These are phyloP conservation scores for Graphilbum sp. DNA, from an alignment of 2,329 filamentous ascomycete species.

Conservation along the genomic window DNA sequence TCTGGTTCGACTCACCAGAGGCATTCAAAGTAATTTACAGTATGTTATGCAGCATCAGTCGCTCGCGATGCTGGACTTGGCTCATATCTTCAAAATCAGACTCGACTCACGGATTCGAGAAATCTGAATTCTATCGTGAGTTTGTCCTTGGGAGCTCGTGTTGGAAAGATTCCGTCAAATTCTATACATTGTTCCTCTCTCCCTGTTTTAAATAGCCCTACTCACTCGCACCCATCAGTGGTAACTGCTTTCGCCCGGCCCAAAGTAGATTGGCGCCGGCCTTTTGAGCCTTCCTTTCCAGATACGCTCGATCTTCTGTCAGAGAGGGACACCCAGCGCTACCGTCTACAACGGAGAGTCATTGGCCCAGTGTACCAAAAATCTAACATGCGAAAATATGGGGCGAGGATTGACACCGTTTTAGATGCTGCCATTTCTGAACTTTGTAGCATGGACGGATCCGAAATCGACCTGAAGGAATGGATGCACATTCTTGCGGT, in stretches of 20 bases:
- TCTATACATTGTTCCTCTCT: too few species aligned
- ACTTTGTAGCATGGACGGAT: slow-evolving; percentile 20
- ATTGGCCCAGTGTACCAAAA: slow-evolving; percentile 31
- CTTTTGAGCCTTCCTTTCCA: slow-evolving; percentile 16
- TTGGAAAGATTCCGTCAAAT: too few species aligned
- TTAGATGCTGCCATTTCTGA: slow-evolving; percentile 19
- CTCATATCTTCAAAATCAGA: slow-evolving; percentile 15
- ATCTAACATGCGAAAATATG: slow-evolving; percentile 24
- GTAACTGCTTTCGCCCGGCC: slow-evolving; percentile 28
- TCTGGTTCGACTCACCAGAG: slow-evolving; percentile 33
- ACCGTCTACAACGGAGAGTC: slow-evolving; percentile 30
- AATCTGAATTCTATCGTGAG: slow-evolving; percentile 36
- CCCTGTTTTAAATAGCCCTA: too few species aligned
- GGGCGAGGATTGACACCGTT: slow-evolving; percentile 23
- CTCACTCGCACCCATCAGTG: too few species aligned
- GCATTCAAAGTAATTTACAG: slow-evolving; percentile 32
- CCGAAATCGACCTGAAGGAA: slow-evolving; percentile 29
- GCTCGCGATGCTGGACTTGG: too few species aligned
- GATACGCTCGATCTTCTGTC: slow-evolving; percentile 35
- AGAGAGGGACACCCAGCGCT: slow-evolving; percentile 27
- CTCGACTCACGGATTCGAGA: slow-evolving; percentile 29
- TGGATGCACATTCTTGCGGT: slow-evolving; percentile 41
- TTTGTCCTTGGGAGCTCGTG: background rate
- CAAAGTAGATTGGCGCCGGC: slow-evolving; percentile 20
- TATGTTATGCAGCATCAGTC: too few species aligned